Evolutionary conservation across 345 rosid genomes (phyloP).

Genomic region (Geranium brycei): DNA sequence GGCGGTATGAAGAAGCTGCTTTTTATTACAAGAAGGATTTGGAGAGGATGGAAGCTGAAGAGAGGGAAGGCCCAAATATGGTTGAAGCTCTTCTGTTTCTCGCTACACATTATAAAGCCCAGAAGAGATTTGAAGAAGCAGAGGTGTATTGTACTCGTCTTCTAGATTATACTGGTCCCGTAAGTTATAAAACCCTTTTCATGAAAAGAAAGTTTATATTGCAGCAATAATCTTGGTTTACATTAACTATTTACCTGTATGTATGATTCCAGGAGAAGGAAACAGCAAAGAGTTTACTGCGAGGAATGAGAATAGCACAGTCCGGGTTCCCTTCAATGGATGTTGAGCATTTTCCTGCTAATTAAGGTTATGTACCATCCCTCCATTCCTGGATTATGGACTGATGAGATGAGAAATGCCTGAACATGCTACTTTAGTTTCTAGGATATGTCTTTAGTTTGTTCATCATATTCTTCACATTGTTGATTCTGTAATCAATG

Average conservation of each 20-base stretch:
- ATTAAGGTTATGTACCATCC: conserved; percentile 14
- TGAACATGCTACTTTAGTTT: too few relatives aligned
- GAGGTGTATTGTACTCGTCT: conserved; percentile 92
- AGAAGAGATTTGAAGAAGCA: conserved; percentile 73
- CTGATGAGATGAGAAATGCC: background rate
- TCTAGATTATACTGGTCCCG: conserved; percentile 83
- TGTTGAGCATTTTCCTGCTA: conserved; percentile 55
- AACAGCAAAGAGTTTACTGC: conserved; percentile 67
- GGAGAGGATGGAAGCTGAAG: conserved; percentile 93
- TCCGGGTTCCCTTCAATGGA: conserved; percentile 60
- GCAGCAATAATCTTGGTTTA: background rate
- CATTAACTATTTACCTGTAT: conserved; percentile 6
- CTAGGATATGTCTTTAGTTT: background rate
- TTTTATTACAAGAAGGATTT: conserved; percentile 78
- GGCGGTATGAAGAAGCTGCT: conserved; percentile 71
- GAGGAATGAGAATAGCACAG: conserved; percentile 53
- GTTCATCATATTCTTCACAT: background rate
- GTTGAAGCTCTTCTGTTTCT: conserved; percentile 82
- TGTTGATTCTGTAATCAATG: background rate
- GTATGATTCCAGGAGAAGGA: conserved; percentile 66
- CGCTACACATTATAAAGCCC: conserved; percentile 54
- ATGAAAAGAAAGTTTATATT: too few relatives aligned
- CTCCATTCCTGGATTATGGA: background rate
- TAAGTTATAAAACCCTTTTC: conserved; percentile 24
- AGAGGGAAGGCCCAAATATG: conserved; percentile 83